Conservation (phyloP, 2,329 filamentous ascomycete genomes). For the Thermothelomyces thermophilus region DNA sequence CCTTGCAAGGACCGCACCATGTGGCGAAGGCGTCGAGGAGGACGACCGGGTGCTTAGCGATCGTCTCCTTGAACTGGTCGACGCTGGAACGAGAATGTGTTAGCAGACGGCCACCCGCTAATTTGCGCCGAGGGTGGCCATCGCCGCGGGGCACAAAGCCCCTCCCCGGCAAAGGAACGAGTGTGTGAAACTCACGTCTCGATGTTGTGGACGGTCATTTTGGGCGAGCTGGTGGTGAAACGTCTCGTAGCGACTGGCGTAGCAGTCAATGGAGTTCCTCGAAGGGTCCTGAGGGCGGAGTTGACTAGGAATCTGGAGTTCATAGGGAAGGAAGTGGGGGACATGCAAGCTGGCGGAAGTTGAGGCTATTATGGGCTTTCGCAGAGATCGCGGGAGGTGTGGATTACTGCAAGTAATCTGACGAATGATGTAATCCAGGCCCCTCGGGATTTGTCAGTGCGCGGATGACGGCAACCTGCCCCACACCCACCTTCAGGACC, state of each 20-base stretch:
- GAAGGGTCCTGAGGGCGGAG: conserved; percentile 15
- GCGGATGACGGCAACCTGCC: conserved; percentile 7
- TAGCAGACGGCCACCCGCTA: neutral
- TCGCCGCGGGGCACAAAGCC: neutral
- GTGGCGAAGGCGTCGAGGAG: conserved; percentile 81
- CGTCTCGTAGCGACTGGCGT: conserved; percentile 24
- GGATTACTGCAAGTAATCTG: conserved; percentile 7
- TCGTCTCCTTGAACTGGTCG: conserved; percentile 31
- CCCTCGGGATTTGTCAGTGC: conserved; percentile 13
- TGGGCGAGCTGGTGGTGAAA: conserved; percentile 36
- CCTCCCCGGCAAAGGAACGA: neutral
- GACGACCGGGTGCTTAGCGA: conserved; percentile 45
- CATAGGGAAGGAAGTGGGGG: conserved; percentile 11
- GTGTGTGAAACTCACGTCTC: conserved; percentile 30
- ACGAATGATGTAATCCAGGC: conserved; percentile 20
- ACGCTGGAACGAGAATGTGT: conserved; percentile 14
- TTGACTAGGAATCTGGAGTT: conserved; percentile 16
- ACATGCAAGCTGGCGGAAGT: neutral
- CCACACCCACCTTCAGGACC: neutral
- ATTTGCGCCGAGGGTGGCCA: too few relatives aligned
- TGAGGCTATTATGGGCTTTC: conserved; percentile 10
- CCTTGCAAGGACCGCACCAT: conserved; percentile 95
- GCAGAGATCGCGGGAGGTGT: neutral
- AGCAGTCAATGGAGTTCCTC: conserved; percentile 11
- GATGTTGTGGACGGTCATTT: conserved; percentile 39